These are phyloP conservation scores for Suhomyces anneliseae DNA, from an alignment of 1,139 yeast species.

Conservation along the genomic window DNA sequence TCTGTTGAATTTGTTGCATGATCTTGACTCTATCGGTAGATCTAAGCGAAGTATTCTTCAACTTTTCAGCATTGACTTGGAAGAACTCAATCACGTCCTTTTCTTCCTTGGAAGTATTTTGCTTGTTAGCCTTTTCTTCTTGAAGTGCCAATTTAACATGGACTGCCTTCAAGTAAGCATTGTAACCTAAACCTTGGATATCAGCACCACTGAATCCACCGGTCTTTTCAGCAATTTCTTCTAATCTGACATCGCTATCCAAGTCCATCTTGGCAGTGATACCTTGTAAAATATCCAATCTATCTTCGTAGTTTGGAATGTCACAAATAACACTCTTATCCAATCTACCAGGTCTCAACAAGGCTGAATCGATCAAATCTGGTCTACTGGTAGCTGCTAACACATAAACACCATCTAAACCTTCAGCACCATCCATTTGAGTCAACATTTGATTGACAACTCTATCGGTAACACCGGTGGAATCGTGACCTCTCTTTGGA, in stretches of 20 bases:
- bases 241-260: slow-evolving; percentile 51
- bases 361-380: slow-evolving; percentile 91
- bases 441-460: slow-evolving; percentile 96
- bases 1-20: slow-evolving; percentile 48
- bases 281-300: slow-evolving; percentile 70
- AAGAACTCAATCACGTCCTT: slow-evolving; percentile 32
- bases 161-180: slow-evolving; percentile 88
- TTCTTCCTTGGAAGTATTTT: slow-evolving; percentile 15
- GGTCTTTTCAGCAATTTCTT: slow-evolving; percentile 57
- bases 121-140: slow-evolving; percentile 30
- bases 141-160: slow-evolving; percentile 63
- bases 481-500: slow-evolving; percentile 96
- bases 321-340: slow-evolving; percentile 91
- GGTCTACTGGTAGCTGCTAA: slow-evolving; percentile 96
- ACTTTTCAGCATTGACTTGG: slow-evolving; percentile 34
- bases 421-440: slow-evolving; percentile 99
- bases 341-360: slow-evolving; percentile 91
- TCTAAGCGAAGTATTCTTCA: slow-evolving; percentile 32
- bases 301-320: slow-evolving; percentile 70
- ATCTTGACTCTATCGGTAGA: slow-evolving; percentile 47
- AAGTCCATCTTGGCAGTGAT: slow-evolving; percentile 59
- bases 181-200: slow-evolving; percentile 87
- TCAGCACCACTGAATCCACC: slow-evolving; percentile 94
- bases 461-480: slow-evolving; percentile 96
- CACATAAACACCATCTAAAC: slow-evolving; percentile 93